Conservation (phyloP, 371 early-diverging fungal genomes). For the Mucor piriformis region DNA sequence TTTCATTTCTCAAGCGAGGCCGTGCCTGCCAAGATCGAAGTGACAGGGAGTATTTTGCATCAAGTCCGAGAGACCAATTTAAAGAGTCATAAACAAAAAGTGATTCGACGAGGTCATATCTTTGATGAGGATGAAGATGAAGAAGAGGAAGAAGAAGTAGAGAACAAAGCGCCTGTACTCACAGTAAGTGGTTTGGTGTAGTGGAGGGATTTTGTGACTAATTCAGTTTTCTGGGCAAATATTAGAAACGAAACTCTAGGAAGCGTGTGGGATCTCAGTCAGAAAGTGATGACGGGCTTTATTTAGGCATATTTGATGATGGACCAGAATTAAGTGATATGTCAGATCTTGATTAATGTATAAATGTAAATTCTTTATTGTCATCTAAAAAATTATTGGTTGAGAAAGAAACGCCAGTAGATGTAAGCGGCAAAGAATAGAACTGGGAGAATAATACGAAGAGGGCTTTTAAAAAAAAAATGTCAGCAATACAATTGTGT, state of each 20-base stretch:
- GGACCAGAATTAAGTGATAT: constrained; percentile 56
- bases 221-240: background rate
- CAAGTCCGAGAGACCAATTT: constrained; percentile 37
- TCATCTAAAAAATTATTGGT: background rate
- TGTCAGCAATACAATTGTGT: too few species aligned
- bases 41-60: constrained; percentile 31
- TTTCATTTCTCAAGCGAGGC: constrained; percentile 4
- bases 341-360: constrained; percentile 36
- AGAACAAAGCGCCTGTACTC: constrained; percentile 1
- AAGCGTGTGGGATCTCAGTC: constrained; percentile 10
- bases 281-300: constrained; percentile 38
- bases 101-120: constrained; percentile 15
- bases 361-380: constrained; percentile 9
- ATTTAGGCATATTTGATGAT: constrained; percentile 52
- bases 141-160: constrained; percentile 11
- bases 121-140: constrained; percentile 20
- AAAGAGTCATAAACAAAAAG: constrained; percentile 24
- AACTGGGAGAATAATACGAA: constrained; percentile 41
- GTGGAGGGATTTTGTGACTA: too few species aligned
- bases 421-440: constrained; percentile 31
- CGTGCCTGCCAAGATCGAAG: constrained; percentile 12
- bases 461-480: constrained; percentile 29
- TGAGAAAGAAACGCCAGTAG: constrained; percentile 42
- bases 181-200: background rate
- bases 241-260: background rate